Percentiles rank a stretch among this genome's conserved stretches.
Evolutionary conservation across 345 rosid genomes (phyloP).

Genomic region (Syzygium aqueum): DNA sequence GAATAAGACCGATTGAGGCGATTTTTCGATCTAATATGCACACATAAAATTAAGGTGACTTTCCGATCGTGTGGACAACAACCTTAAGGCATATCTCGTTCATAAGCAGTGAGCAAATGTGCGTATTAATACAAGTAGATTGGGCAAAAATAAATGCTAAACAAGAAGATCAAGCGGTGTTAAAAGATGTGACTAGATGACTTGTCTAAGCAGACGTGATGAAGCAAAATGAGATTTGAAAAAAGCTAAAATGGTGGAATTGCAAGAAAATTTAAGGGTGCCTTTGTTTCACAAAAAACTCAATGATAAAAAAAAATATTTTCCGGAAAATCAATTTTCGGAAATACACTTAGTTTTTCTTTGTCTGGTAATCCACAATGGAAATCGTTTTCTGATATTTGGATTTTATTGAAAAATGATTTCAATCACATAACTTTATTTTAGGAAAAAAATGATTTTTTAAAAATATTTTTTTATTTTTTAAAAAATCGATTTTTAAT

Average conservation of each 20-base stretch:
- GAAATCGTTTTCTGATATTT: no score
- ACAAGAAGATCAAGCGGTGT: not conserved
- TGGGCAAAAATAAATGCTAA: not conserved
- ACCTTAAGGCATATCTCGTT: not conserved
- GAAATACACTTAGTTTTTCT: no score
- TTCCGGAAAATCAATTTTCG: no score
- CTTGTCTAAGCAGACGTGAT: not conserved
- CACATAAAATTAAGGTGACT: not conserved
- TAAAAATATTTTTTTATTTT: no score
- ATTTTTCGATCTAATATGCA: not conserved
- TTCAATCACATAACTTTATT: no score
- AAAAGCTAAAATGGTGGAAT: not conserved
- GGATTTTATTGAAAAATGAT: no score
- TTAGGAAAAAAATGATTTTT: no score
- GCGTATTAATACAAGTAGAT: not conserved
- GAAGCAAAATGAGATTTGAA: not conserved
- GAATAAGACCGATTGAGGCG: rapidly evolving
- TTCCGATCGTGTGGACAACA: not conserved
- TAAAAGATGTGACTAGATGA: not conserved
- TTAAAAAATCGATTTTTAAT: no score
- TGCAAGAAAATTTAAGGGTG: not conserved
- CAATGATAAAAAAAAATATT: no score
- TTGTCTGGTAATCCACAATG: no score
- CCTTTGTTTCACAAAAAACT: no score
- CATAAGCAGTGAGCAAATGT: not conserved